Evolutionary conservation across 2,329 filamentous ascomycete species (phyloP).

Genomic region (Aurifilum marmelostoma): DNA sequence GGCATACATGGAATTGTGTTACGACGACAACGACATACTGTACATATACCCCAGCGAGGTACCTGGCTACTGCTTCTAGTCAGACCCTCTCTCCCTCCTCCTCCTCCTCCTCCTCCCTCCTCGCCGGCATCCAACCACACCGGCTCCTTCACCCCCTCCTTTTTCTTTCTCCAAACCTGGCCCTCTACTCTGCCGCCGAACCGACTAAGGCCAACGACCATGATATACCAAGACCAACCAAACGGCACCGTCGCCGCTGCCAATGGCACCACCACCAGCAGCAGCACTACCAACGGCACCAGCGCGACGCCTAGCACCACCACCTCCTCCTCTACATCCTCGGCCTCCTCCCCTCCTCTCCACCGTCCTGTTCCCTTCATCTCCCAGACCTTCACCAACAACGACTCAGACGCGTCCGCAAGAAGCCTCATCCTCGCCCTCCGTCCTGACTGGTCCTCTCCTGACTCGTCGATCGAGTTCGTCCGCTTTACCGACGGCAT

Average conservation of each 20-base stretch:
- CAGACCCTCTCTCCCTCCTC: not conserved
- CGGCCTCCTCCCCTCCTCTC: no score
- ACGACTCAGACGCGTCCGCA: slow-evolving; percentile 77
- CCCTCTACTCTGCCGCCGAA: not conserved
- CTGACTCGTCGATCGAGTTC: slow-evolving; percentile 73
- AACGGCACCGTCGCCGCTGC: not conserved
- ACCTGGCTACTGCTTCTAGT: not conserved
- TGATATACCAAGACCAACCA: slow-evolving; percentile 1
- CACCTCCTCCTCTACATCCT: not conserved
- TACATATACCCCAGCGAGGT: not conserved
- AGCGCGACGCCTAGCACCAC: slow-evolving; percentile 39
- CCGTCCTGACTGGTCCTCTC: slow-evolving; percentile 75
- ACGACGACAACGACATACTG: not conserved
- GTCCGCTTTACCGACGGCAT: slow-evolving; percentile 96
- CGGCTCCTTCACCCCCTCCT: not conserved
- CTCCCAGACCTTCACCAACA: slow-evolving; percentile 74
- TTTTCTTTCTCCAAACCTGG: not conserved
- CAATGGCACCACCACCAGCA: slow-evolving; percentile 32
- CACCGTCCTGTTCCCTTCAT: slow-evolving; percentile 60
- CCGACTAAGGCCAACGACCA: not conserved
- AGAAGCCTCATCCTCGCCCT: slow-evolving; percentile 77
- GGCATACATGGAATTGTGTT: not conserved
- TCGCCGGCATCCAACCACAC: not conserved
- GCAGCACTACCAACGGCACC: slow-evolving; percentile 39
- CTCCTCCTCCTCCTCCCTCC: not conserved